A percentile compares a stretch with the other conserved stretches of the same genome.
Evolutionary conservation across 2,329 filamentous ascomycete species (phyloP).

Genomic region (Penicillium sp.): DNA sequence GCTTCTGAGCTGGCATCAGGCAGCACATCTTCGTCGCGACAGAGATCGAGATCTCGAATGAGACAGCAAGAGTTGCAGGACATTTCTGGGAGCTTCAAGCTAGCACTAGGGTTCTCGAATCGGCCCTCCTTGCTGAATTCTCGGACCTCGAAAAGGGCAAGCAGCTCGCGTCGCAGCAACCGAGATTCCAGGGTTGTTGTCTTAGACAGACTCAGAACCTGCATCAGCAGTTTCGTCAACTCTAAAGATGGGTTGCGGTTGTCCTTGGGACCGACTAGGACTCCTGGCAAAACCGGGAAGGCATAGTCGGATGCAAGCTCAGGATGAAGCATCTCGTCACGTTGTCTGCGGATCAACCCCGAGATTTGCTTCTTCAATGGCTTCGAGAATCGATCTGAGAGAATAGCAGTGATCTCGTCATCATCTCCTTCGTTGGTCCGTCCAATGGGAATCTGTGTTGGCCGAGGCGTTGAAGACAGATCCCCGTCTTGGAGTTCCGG

Average conservation of each 20-base stretch:
- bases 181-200: slow-evolving; percentile 82
- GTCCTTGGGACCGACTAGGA: slow-evolving; percentile 39
- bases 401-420: slow-evolving; percentile 55
- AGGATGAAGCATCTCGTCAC: slow-evolving; percentile 78
- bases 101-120: slow-evolving; percentile 76
- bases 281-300: slow-evolving; percentile 65
- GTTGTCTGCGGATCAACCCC: slow-evolving; percentile 71
- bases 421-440: slow-evolving; percentile 52
- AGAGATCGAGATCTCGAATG: slow-evolving; percentile 80
- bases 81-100: slow-evolving; percentile 62
- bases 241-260: slow-evolving; percentile 70
- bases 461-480: slow-evolving; percentile 50
- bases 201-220: slow-evolving; percentile 82
- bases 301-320: slow-evolving; percentile 78
- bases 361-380: slow-evolving; percentile 83
- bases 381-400: slow-evolving; percentile 76
- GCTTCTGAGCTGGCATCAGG: slow-evolving; percentile 40
- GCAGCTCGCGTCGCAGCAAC: slow-evolving; percentile 75
- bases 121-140: slow-evolving; percentile 85
- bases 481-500: slow-evolving; percentile 47
- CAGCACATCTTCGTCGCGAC: slow-evolving; percentile 74
- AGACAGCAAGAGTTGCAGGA: slow-evolving; percentile 87
- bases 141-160: slow-evolving; percentile 82
- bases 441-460: slow-evolving; percentile 54
- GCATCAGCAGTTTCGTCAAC: slow-evolving; percentile 85